Evolutionary conservation across 768 basidiomycete genomes (phyloP), one percentile per base, ranked within the genome.

Genomic region (Tulasnella sp.): DNA sequence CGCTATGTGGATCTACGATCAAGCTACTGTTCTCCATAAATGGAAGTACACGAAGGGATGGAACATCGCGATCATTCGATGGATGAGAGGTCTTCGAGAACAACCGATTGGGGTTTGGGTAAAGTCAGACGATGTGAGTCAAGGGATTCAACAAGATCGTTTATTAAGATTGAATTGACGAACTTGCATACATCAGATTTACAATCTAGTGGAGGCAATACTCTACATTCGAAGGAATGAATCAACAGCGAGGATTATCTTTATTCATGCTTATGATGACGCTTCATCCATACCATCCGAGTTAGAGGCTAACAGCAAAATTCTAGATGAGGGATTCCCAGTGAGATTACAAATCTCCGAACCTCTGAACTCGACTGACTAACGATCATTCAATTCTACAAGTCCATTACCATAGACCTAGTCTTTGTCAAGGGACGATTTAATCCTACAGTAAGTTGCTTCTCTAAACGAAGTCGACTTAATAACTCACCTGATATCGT

Each of bases 221-320:
- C 63, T 77, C 10, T 85, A 85, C 56, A 78, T 83, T 2, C 65
- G 68, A 35, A 67, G 69, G 50, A 84, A 82, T 57, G 83, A 86
- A 61, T 77, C 79, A 57, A 85, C 83, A 0, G 72, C 79, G 0
- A 70, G 74, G 57, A 58, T 85, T 49, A 81, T 81, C 63, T 71
- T 85, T 10, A 69, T 83, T 3, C 80, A 83, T 58, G 83, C 81
- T 58, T 68, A 72, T 51, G 71, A 77, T 24, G 67, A 64, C 20
- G 74, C 73, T 27, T 63, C 64, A 12, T 72, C 69, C 0, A 67
- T 78, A 22, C 83, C 83, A 0, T 78, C 78, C 0, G 83, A 86
- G 58, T 63, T 86, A 57, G 81, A 79, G 60, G 79, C 81, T 4
- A 86, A 84, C 58, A 70, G 73, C 28, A 81, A 76, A 60, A 77